phyloP scores from a whole-genome alignment of 805 yeast genomes.

The Brettanomyces custersianus region DNA sequence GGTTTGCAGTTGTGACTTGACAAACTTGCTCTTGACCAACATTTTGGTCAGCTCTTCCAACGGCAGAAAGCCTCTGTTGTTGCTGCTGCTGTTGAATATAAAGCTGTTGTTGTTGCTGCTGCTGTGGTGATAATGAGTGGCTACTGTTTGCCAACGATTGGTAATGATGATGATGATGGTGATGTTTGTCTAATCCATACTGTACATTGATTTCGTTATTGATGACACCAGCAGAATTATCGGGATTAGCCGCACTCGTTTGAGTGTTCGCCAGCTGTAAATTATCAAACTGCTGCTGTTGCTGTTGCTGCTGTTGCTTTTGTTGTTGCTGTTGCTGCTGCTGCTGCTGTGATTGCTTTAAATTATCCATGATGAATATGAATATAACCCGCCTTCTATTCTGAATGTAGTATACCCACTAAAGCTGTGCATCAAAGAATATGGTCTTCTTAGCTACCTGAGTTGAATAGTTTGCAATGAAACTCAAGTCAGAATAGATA shows the following conservation, averaged over 20 bases:
- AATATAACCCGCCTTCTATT: no score
- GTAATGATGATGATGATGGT: conserved; percentile 1
- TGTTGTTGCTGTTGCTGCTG: no score
- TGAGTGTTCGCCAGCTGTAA: no score
- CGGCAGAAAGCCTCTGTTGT: conserved; percentile 2
- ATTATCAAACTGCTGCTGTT: background rate
- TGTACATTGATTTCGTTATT: background rate
- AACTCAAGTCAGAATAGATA: no score
- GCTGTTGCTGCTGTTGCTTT: background rate
- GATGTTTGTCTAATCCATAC: background rate
- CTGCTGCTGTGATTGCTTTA: no score
- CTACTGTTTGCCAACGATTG: background rate
- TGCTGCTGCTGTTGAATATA: conserved; percentile 6
- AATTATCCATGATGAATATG: no score
- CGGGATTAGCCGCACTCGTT: no score
- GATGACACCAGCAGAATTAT: no score
- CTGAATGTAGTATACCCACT: no score
- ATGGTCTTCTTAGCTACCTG: no score
- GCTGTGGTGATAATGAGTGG: background rate
- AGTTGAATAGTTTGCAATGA: no score
- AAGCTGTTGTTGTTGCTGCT: conserved; percentile 3
- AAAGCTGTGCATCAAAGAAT: no score
- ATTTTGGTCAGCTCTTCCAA: conserved; percentile 9
- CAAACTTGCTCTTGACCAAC: conserved; percentile 13
- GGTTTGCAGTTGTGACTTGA: conserved; percentile 4